Conservation (phyloP, 805 yeast genomes). For the Teunomyces gatunensis region DNA sequence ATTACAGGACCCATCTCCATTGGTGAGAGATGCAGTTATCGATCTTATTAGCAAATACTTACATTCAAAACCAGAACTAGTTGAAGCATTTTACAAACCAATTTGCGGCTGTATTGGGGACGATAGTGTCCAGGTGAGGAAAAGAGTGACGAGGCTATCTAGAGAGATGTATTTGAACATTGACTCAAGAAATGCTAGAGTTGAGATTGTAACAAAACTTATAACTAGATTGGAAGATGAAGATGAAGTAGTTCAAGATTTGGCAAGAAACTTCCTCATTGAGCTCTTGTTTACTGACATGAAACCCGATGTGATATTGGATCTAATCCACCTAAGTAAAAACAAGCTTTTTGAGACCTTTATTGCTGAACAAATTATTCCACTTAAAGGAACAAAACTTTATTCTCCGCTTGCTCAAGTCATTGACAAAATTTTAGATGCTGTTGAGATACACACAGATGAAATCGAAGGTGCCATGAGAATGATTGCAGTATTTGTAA, state of each 20-base stretch:
- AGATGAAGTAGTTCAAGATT: constrained; percentile 49
- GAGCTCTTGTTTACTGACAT: constrained; percentile 21
- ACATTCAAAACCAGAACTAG: constrained; percentile 40
- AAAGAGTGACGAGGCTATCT: constrained; percentile 54
- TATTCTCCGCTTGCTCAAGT: constrained; percentile 11
- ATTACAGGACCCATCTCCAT: constrained; percentile 60
- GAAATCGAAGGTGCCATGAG: constrained; percentile 39
- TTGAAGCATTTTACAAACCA: constrained; percentile 48
- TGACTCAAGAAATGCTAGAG: constrained; percentile 26
- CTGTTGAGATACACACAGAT: constrained; percentile 28
- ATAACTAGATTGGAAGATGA: constrained; percentile 65
- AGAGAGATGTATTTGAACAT: constrained; percentile 44
- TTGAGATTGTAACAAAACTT: constrained; percentile 49
- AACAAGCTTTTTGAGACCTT: constrained; percentile 8
- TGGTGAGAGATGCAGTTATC: constrained; percentile 73
- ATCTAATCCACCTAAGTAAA: neutral
- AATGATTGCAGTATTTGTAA: constrained; percentile 55
- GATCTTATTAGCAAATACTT: constrained; percentile 59
- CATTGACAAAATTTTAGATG: constrained; percentile 35
- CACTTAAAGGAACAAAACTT: neutral
- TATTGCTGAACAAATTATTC: neutral
- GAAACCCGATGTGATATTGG: neutral
- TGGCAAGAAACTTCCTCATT: constrained; percentile 34
- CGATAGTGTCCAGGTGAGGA: constrained; percentile 62
- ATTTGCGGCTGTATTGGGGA: constrained; percentile 54